These are phyloP conservation scores for Aspergillus sp. DNA, from an alignment of 2,329 filamentous ascomycete genomes.

Conservation along the genomic window DNA sequence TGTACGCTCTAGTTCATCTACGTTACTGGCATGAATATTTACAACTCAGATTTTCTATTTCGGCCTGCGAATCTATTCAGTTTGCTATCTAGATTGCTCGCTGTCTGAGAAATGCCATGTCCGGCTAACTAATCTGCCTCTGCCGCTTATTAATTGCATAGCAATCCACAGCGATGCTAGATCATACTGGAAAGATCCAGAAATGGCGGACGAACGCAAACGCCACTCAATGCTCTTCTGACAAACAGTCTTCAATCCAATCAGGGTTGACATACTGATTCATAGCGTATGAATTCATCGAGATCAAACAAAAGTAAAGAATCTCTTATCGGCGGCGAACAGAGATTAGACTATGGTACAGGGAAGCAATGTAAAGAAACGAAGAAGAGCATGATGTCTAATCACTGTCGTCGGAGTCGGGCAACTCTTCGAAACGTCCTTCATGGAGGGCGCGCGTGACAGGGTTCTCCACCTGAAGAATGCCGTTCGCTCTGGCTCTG, in stretches of 20 bases:
- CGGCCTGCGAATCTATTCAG: too few species aligned
- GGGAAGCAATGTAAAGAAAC: neutral
- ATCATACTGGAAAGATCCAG: neutral
- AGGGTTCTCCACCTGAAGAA: conserved; percentile 78
- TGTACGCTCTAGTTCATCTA: too few species aligned
- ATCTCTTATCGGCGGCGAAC: neutral
- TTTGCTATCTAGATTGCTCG: neutral
- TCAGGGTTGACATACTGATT: neutral
- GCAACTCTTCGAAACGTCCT: conserved; percentile 70
- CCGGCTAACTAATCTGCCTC: neutral
- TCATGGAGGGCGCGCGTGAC: conserved; percentile 69
- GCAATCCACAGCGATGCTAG: neutral
- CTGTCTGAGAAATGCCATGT: neutral
- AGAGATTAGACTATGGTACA: neutral
- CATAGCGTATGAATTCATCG: neutral
- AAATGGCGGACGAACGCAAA: neutral
- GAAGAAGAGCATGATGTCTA: conserved; percentile 11
- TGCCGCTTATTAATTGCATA: conserved; percentile 1
- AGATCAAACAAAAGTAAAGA: neutral
- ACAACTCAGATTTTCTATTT: too few species aligned
- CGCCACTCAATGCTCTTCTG: neutral
- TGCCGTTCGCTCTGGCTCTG: conserved; percentile 70
- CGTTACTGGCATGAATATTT: too few species aligned
- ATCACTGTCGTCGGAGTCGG: conserved; percentile 53
- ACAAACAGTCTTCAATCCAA: neutral